phyloP scores from a whole-genome alignment of 2,329 filamentous ascomycete genomes.

The Diaporthe velutina region DNA sequence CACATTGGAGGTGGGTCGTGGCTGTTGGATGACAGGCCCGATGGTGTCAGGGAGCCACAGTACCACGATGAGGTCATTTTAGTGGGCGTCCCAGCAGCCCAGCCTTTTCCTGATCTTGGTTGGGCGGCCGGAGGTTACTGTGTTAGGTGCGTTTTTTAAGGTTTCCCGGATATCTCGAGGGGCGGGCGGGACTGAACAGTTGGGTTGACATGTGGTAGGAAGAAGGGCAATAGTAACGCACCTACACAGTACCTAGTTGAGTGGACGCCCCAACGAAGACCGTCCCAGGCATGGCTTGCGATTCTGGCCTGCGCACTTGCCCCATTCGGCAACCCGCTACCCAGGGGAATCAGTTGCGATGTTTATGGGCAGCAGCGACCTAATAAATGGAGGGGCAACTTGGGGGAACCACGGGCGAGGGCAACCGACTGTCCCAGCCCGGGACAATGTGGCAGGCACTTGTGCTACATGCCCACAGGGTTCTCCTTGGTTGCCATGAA shows the following conservation, averaged over 20 bases:
- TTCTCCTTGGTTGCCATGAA: conserved; percentile 15
- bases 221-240: too few species aligned
- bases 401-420: not conserved
- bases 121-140: not conserved
- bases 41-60: conserved; percentile 18
- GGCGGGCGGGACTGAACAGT: conserved; percentile 5
- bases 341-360: not conserved
- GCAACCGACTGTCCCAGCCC: not conserved
- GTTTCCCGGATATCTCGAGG: conserved; percentile 19
- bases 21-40: conserved; percentile 21
- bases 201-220: conserved; percentile 23
- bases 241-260: too few species aligned
- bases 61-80: conserved; percentile 30
- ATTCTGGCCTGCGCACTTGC: not conserved
- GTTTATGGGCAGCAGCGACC: not conserved
- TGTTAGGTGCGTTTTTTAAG: not conserved
- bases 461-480: conserved; percentile 1
- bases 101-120: conserved; percentile 11
- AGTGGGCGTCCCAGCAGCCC: conserved; percentile 23
- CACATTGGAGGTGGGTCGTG: not conserved
- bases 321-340: conserved; percentile 11
- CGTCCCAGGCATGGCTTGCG: conserved; percentile 2
- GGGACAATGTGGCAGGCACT: not conserved
- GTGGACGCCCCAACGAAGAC: not conserved
- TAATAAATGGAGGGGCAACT: not conserved